These are phyloP conservation scores for Blastobotrys terrestris DNA, from an alignment of 805 yeast species.

Conservation along the genomic window DNA sequence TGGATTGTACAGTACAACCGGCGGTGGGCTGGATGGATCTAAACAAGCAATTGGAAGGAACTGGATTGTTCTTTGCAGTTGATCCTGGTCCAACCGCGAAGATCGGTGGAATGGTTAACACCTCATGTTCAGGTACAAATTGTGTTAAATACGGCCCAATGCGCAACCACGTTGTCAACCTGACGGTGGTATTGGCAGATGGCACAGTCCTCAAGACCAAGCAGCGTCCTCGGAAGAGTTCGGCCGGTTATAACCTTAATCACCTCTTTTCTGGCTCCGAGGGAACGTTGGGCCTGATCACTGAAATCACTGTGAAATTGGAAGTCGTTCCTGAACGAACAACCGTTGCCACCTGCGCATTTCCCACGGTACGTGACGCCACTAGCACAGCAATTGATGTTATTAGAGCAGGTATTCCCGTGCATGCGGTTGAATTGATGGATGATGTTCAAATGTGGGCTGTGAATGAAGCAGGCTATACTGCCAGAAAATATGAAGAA, in stretches of 20 bases:
- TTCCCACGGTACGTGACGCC: slow-evolving; percentile 63
- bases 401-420: slow-evolving; percentile 54
- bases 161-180: slow-evolving; percentile 61
- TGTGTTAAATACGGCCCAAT: slow-evolving; percentile 77
- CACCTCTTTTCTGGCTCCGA: slow-evolving; percentile 72
- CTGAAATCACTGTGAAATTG: slow-evolving; percentile 67
- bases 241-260: slow-evolving; percentile 76
- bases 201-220: slow-evolving; percentile 72
- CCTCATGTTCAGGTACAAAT: slow-evolving; percentile 75
- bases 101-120: slow-evolving; percentile 73
- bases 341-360: slow-evolving; percentile 62
- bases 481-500: slow-evolving; percentile 49
- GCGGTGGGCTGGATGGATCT: slow-evolving; percentile 77
- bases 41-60: slow-evolving; percentile 39
- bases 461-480: slow-evolving; percentile 50
- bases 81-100: slow-evolving; percentile 79
- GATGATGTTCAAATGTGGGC: slow-evolving; percentile 68
- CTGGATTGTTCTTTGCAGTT: slow-evolving; percentile 59
- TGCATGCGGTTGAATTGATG: slow-evolving; percentile 70
- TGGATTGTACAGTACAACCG: slow-evolving; percentile 70
- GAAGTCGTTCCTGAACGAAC: slow-evolving; percentile 61
- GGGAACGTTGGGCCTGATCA: slow-evolving; percentile 73
- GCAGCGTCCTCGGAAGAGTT: slow-evolving; percentile 66
- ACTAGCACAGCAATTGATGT: slow-evolving; percentile 60
- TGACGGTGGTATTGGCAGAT: slow-evolving; percentile 74